Base-by-base conservation (phyloP, 2,329 filamentous ascomycete species). In the Fusarium pseudoanthophilum region DNA sequence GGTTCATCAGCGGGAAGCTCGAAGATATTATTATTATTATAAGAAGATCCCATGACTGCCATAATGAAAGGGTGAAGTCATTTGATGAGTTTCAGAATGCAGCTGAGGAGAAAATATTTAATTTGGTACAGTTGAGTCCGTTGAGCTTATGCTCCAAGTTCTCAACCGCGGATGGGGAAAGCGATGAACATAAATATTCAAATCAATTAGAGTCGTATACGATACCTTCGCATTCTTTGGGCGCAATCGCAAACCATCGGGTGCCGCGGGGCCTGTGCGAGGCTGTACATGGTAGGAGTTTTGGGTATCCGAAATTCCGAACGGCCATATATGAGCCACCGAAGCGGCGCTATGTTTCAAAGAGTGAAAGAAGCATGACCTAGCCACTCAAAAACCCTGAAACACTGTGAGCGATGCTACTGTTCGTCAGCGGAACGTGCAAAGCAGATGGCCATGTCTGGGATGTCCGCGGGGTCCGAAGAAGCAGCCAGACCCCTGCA, bases 141-240 rank as follows among this genome's bases (percentile, higher is more conserved):
- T 7, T 2, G 1, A 21, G 7, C 15, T 39, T 14, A n/a, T 39
- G 9, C 7, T n/a, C 2, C 4, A 14, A 13, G 24, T 28, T 11
- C 51, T n/a, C 14, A 2, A 9, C 24, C 20, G 3, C 7, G 20
- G 21, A 13, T 13, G 14, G 10, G 51, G 7, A 39, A 10, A 18
- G 20, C 5, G 21, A 21, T 7, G 24, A 53, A 26, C 7, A 37
- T 53, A 28, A 39, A 28, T 21, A 28, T 21, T 11, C 18, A 1
- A 26, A 8, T 20, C 16, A 8, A 3, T 15, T 20, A 4, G 3
- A 4, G 4, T 20, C 5, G 5, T 15, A 11, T 16, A 5, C 13
- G 24, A 39, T n/a, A 7, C 8, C 4, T 7, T 13, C 5, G 9
- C 51, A 28, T 21, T 28, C 20, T 16, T 28, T 28, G 4, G 18